Base-by-base conservation (phyloP, 2,329 filamentous ascomycete genomes). In the Blastomyces gilchristii region DNA sequence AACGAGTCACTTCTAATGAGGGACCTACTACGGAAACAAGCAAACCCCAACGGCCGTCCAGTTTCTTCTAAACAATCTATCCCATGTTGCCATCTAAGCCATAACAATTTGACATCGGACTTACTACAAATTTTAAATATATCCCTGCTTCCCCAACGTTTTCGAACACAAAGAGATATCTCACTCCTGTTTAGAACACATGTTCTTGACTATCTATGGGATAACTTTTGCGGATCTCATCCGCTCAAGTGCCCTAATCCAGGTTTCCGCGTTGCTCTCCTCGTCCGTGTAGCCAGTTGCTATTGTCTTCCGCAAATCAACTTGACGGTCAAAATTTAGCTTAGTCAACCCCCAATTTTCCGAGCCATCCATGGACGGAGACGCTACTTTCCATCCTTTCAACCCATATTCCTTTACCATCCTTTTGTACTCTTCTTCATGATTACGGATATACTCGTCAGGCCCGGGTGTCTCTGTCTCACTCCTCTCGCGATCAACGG, bases 301-400 rank as follows among this genome's bases (percentile, higher is more conserved):
- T 56, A 52, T 63, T 60, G 65, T 45, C 45, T 65, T 66, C 11
- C 58, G 47, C 45, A 66, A 64, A 52, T 58, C 58, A 7, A 66
- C 52, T 6, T 64, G 58, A 52, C 64, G 60, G 53, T 67, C 50
- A 31, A 63, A 64, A 50, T 64, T 63, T 39, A 65, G 50, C 22
- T 63, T 65, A 16, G 64, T 65, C 37, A 67, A 56, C 3, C 62
- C 64, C 65, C 65, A 67, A 63, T 65, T 67, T 61, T 54, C 60
- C 37, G 64, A 63, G 5, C 65, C 65, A 37, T 65, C 65, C 63
- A 66, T 63, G 12, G 62, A 53, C 37, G 63, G 65, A 45, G 63
- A 66, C 39, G 12, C 39, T 12, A 65, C 61, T 18, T 62, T 31
- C 65, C 62, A 65, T 9, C 25, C 49, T 60, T 67, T 63, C 34